Conservation (phyloP, 495 filamentous ascomycete species). For the Parathielavia hyrcaniae region DNA sequence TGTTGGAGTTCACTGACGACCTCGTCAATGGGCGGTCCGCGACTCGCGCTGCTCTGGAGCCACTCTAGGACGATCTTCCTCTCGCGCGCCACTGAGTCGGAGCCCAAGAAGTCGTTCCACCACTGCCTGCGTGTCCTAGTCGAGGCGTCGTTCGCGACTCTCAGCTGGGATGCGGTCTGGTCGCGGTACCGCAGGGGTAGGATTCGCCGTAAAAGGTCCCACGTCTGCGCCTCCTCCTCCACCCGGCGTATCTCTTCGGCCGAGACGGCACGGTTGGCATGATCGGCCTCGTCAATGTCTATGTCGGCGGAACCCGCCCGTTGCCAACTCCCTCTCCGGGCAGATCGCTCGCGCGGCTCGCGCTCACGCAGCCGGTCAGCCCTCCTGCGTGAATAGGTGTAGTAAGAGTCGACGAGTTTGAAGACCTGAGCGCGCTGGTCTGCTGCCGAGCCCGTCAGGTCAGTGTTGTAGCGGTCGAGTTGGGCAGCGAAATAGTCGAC, state of each 20-base stretch:
- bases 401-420: slow-evolving; percentile 41
- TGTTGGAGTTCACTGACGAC: slow-evolving; percentile 68
- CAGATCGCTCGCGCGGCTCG: slow-evolving; percentile 39
- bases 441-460: slow-evolving; percentile 24
- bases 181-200: slow-evolving; percentile 48
- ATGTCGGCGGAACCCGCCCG: slow-evolving; percentile 57
- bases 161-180: slow-evolving; percentile 28
- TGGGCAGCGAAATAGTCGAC: slow-evolving; percentile 43
- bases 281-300: slow-evolving; percentile 49
- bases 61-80: slow-evolving; percentile 72
- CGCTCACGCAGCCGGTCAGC: slow-evolving; percentile 35
- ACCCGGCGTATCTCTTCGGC: slow-evolving; percentile 34
- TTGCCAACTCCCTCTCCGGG: slow-evolving; percentile 56
- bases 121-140: slow-evolving; percentile 32
- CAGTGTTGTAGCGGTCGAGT: slow-evolving; percentile 39
- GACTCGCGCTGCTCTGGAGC: slow-evolving; percentile 66
- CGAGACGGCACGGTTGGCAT: slow-evolving; percentile 30
- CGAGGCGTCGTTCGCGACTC: slow-evolving; percentile 21
- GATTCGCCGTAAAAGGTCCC: slow-evolving; percentile 69
- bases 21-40: slow-evolving; percentile 62
- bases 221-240: slow-evolving; percentile 72
- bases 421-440: slow-evolving; percentile 43
- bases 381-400: slow-evolving; percentile 36
- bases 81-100: slow-evolving; percentile 54
- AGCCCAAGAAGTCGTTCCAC: slow-evolving; percentile 45